These are phyloP conservation scores for Biscutella laevigata DNA, from an alignment of 441 rosid genomes.

Conservation along the genomic window DNA sequence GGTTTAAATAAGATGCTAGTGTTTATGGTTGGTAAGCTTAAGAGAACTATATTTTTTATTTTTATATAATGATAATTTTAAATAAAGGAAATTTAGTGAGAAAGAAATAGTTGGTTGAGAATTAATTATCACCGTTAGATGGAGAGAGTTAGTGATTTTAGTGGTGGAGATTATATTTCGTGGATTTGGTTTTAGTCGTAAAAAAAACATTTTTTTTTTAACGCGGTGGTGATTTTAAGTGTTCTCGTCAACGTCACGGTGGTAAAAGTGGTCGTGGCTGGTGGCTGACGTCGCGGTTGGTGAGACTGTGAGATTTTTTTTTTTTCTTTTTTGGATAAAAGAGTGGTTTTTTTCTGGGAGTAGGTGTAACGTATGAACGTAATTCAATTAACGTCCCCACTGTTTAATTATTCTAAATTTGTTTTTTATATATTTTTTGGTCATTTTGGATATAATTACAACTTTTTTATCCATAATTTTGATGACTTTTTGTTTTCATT, in stretches of 20 bases:
- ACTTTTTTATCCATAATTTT: neutral
- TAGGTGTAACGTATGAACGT: conserved; percentile 30
- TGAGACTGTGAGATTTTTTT: conserved; percentile 22
- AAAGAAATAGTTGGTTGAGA: conserved; percentile 45
- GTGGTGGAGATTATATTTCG: conserved; percentile 27
- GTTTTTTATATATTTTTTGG: conserved; percentile 1
- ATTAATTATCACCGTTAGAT: conserved; percentile 35
- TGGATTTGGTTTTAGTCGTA: conserved; percentile 24
- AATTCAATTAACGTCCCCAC: conserved; percentile 23
- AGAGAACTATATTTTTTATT: neutral
- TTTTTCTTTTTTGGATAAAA: conserved; percentile 17
- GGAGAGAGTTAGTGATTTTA: neutral
- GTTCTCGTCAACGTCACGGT: conserved; percentile 25
- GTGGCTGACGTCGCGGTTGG: conserved; percentile 40
- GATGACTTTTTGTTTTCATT: neutral
- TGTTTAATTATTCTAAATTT: neutral
- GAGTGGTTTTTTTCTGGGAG: conserved; percentile 23
- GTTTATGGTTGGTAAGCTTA: conserved; percentile 40
- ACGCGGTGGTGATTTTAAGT: conserved; percentile 11
- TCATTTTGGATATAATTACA: conserved; percentile 1
- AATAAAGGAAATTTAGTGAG: neutral
- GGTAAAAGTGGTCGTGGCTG: conserved; percentile 28
- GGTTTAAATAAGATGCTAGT: conserved; percentile 36
- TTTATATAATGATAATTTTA: neutral
- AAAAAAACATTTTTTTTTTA: neutral